phyloP scores from a whole-genome alignment of 2,329 filamentous ascomycete genomes.

The Stagonosporopsis cucurbitacearum region DNA sequence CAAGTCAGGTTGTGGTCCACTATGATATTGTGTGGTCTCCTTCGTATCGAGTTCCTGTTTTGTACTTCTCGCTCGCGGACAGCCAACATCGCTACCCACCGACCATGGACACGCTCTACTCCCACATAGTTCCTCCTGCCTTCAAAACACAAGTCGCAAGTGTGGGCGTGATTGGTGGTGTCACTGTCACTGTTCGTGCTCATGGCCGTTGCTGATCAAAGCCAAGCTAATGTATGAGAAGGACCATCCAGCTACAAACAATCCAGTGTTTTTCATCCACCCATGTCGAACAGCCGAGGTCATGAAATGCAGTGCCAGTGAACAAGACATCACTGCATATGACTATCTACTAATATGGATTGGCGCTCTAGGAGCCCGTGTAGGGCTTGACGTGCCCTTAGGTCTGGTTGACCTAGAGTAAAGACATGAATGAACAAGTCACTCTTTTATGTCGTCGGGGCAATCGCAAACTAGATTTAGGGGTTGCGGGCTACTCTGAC shows the following conservation, averaged over 20 bases:
- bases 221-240: conserved; percentile 44
- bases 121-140: conserved; percentile 44
- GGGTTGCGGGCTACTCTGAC: too few relatives aligned
- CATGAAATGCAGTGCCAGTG: conserved; percentile 63
- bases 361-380: conserved; percentile 80
- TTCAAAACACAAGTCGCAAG: conserved; percentile 42
- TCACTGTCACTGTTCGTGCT: conserved; percentile 45
- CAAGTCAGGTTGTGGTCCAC: conserved; percentile 18
- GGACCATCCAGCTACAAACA: conserved; percentile 82
- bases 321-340: conserved; percentile 51
- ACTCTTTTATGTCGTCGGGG: not conserved
- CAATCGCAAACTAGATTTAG: not conserved
- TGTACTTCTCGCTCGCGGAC: conserved; percentile 50
- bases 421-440: not conserved
- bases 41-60: conserved; percentile 54
- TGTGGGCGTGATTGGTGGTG: conserved; percentile 49
- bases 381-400: conserved; percentile 78
- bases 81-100: conserved; percentile 34
- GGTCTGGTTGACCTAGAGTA: conserved; percentile 57
- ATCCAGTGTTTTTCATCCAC: conserved; percentile 88
- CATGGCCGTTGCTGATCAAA: not conserved
- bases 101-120: conserved; percentile 45
- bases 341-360: conserved; percentile 89
- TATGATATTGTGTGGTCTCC: conserved; percentile 55
- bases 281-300: conserved; percentile 87